phyloP scores from a whole-genome alignment of 768 basidiomycete species.

The Boletus edulis region DNA sequence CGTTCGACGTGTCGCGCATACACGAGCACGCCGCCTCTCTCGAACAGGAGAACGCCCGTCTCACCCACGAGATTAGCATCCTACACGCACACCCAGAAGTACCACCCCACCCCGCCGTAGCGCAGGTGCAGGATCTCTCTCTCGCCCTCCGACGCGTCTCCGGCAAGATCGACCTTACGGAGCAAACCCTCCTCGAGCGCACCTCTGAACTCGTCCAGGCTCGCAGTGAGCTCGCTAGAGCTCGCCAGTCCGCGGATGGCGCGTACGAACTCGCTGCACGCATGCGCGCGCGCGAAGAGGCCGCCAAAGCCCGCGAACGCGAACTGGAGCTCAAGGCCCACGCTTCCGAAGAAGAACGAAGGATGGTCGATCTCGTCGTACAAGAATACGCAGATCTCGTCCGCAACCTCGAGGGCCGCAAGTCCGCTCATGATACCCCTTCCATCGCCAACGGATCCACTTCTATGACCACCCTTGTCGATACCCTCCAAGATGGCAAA shows the following conservation, averaged over 20 bases:
- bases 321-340: conserved; percentile 45
- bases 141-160: conserved; percentile 66
- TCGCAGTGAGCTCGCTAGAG: conserved; percentile 42
- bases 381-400: conserved; percentile 77
- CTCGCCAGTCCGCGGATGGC: conserved; percentile 42
- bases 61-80: conserved; percentile 52
- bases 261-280: conserved; percentile 57
- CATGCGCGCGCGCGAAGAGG: conserved; percentile 55
- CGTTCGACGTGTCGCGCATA: conserved; percentile 44
- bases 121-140: conserved; percentile 53
- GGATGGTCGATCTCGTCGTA: conserved; percentile 62
- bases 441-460: conserved; percentile 11
- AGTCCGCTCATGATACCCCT: conserved; percentile 17
- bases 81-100: conserved; percentile 55
- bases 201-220: conserved; percentile 46
- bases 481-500: conserved; percentile 48
- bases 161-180: conserved; percentile 64
- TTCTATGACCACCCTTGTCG: conserved; percentile 25
- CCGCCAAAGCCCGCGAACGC: conserved; percentile 45
- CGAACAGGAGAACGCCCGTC: conserved; percentile 56
- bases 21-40: conserved; percentile 31
- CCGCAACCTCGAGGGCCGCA: conserved; percentile 54
- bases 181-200: conserved; percentile 48
- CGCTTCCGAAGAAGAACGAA: conserved; percentile 54
- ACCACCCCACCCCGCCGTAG: conserved; percentile 35